Evolutionary conservation across 176 grass and related monocot genomes (phyloP).

Genomic region (Dactylis glomerata): DNA sequence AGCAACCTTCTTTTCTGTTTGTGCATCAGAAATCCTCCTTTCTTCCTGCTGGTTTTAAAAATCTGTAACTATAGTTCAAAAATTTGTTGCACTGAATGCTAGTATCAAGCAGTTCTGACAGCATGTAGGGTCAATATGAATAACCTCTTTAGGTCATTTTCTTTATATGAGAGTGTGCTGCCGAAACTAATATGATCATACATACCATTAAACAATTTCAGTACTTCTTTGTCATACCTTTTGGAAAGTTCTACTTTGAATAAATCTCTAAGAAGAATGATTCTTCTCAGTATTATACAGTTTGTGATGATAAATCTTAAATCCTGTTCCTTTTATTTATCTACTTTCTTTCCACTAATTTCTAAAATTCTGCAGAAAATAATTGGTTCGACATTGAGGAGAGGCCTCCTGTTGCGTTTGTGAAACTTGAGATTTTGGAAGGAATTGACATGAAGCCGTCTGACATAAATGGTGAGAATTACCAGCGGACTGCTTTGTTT

Average conservation of each 20-base stretch:
- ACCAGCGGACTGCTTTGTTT: conserved; percentile 11
- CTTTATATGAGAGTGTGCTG: background rate
- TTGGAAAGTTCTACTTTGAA: conserved; percentile 8
- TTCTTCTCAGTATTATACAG: background rate
- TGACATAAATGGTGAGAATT: conserved; percentile 81
- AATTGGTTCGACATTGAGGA: conserved; percentile 87
- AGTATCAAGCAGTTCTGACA: background rate
- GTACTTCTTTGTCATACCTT: conserved; percentile 11
- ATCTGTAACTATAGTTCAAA: background rate
- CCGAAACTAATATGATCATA: conserved; percentile 2
- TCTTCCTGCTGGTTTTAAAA: background rate
- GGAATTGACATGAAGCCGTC: conserved; percentile 92
- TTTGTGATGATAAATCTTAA: conserved; percentile 14
- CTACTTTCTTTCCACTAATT: conserved; percentile 4
- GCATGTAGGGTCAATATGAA: conserved; percentile 5
- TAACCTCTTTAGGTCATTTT: background rate
- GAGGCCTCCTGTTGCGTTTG: conserved; percentile 70
- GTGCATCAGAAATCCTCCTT: conserved; percentile 18
- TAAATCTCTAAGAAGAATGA: background rate
- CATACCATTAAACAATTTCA: background rate
- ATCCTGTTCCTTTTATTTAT: background rate
- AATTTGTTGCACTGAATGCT: conserved; percentile 3
- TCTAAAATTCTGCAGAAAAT: conserved; percentile 46
- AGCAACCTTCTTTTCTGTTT: conserved; percentile 16
- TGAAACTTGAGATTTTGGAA: conserved; percentile 88